phyloP scores from a whole-genome alignment of 768 basidiomycete species.

The Mycena epipterygia region DNA sequence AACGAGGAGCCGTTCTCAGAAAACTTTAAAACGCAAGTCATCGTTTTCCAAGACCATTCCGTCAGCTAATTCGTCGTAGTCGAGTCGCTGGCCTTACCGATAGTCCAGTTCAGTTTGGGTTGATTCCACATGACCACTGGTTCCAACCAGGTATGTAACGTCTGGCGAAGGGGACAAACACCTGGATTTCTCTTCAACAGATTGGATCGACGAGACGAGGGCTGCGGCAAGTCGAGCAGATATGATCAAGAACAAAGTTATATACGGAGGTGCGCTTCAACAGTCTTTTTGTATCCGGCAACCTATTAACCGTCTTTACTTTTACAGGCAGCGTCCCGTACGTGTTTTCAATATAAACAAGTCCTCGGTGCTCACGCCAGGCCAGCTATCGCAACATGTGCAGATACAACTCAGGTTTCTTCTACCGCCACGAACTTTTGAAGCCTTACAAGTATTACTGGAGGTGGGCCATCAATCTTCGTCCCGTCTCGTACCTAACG shows the following conservation, averaged over 20 bases:
- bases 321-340: conserved; percentile 84
- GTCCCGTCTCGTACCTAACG: not conserved
- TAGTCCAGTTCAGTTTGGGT: conserved; percentile 76
- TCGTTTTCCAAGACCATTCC: not conserved
- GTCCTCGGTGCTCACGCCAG: not conserved
- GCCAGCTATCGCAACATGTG: conserved; percentile 88
- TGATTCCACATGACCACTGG: conserved; percentile 87
- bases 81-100: conserved; percentile 70
- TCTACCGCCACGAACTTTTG: conserved; percentile 87
- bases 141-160: conserved; percentile 73
- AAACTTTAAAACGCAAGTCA: conserved; percentile 73
- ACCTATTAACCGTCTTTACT: conserved; percentile 21
- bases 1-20: conserved; percentile 85
- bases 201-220: conserved; percentile 69
- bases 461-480: conserved; percentile 54
- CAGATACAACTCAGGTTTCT: conserved; percentile 95
- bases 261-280: conserved; percentile 71
- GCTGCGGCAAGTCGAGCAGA: conserved; percentile 73
- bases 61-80: conserved; percentile 14
- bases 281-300: conserved; percentile 20
- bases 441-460: conserved; percentile 91
- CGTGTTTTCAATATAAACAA: not conserved
- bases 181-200: too few relatives aligned
- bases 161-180: too few relatives aligned
- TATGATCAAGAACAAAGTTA: conserved; percentile 78